These are phyloP conservation scores for Anthracocystis setariae DNA, from an alignment of 1,284 basidiomycete genomes.

Conservation along the genomic window DNA sequence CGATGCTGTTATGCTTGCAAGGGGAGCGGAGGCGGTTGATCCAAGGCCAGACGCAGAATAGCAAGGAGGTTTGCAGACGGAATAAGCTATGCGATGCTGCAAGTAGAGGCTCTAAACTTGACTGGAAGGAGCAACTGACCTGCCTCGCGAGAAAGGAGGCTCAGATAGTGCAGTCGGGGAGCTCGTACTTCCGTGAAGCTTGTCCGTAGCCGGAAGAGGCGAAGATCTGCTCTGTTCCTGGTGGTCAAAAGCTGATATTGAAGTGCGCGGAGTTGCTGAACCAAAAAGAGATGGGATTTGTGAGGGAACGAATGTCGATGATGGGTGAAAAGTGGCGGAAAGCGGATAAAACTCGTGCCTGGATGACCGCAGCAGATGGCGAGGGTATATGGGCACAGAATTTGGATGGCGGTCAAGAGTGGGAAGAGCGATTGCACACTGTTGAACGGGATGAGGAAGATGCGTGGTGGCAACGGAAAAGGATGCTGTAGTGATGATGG, in stretches of 20 bases:
- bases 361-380: constrained; percentile 5
- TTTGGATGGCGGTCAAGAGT: neutral
- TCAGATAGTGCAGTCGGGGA: neutral
- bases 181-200: neutral
- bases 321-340: neutral
- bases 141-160: neutral
- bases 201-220: neutral
- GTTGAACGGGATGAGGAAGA: neutral
- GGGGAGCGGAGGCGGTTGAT: neutral
- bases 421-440: neutral
- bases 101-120: no score
- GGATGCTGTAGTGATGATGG: neutral
- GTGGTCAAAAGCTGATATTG: no score
- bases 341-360: neutral
- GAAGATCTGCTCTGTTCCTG: no score
- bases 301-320: neutral
- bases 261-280: neutral
- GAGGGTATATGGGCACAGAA: constrained; percentile 9
- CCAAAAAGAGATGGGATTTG: neutral
- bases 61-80: no score
- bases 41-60: no score
- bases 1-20: no score
- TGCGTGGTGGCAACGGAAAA: neutral
- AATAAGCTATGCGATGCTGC: no score
- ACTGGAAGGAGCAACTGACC: no score